phyloP scores from a whole-genome alignment of 2,329 filamentous ascomycete genomes.

The Beauveria caledonica region DNA sequence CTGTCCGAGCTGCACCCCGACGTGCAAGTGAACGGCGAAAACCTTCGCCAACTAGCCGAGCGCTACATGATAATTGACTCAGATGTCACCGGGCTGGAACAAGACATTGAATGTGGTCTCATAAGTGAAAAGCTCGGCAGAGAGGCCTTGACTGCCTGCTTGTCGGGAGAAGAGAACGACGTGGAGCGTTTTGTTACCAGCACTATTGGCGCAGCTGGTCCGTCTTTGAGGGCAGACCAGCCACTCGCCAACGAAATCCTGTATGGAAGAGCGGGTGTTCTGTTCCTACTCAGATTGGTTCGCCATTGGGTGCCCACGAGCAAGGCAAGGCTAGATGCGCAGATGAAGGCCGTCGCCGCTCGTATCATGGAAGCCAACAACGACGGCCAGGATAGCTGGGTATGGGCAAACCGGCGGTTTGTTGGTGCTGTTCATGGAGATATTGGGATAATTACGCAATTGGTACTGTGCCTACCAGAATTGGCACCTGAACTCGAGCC shows the following conservation, averaged over 20 bases:
- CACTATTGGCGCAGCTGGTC: conserved; percentile 18
- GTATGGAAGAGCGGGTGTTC: conserved; percentile 58
- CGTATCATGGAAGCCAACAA: conserved; percentile 46
- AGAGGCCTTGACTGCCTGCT: conserved; percentile 36
- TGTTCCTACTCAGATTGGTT: conserved; percentile 60
- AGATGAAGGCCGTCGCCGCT: conserved; percentile 48
- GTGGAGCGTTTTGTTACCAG: conserved; percentile 33
- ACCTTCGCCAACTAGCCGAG: conserved; percentile 36
- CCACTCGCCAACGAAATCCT: conserved; percentile 51
- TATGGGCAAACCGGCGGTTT: conserved; percentile 54
- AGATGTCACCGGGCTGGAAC: conserved; percentile 27
- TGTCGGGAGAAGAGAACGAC: conserved; percentile 29
- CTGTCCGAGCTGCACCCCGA: conserved; percentile 37
- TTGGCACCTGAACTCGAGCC: conserved; percentile 45
- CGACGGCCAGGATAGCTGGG: conserved; percentile 43
- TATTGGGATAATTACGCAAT: conserved; percentile 63
- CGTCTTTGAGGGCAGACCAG: conserved; percentile 22
- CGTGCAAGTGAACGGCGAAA: conserved; percentile 33
- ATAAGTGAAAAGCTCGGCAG: conserved; percentile 40
- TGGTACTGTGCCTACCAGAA: conserved; percentile 49
- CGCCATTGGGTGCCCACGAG: conserved; percentile 46
- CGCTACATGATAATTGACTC: conserved; percentile 37
- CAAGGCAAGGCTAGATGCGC: conserved; percentile 39
- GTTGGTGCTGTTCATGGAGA: conserved; percentile 60
- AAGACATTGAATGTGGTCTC: conserved; percentile 37